A percentile compares a stretch with the other conserved stretches of the same genome.
These are phyloP conservation scores for Tolypocladium ophioglossoides DNA, from an alignment of 2,329 filamentous ascomycete genomes.

Conservation along the genomic window DNA sequence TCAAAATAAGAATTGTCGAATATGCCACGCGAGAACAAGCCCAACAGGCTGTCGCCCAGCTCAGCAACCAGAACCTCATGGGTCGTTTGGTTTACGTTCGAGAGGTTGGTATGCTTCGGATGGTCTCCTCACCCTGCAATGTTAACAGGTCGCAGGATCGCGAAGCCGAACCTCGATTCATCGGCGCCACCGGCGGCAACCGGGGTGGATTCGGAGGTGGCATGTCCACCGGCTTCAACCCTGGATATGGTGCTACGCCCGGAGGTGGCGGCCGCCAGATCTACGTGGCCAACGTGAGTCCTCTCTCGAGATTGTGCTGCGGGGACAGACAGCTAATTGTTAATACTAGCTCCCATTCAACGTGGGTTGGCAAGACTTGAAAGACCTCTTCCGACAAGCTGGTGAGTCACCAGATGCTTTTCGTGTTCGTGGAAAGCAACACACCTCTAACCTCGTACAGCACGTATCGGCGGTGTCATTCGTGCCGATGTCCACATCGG, in stretches of 20 bases:
- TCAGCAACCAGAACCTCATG: slow-evolving; percentile 99
- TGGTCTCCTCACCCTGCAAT: neutral
- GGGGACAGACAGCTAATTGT: slow-evolving; percentile 5
- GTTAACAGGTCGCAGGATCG: slow-evolving; percentile 56
- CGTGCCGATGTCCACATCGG: slow-evolving; percentile 92
- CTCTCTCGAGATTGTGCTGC: neutral
- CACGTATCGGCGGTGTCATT: slow-evolving; percentile 66
- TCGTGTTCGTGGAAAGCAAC: slow-evolving; percentile 4
- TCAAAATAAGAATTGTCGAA: slow-evolving; percentile 80
- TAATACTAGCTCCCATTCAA: slow-evolving; percentile 77
- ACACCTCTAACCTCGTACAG: slow-evolving; percentile 12
- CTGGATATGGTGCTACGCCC: slow-evolving; percentile 38
- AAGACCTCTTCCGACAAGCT: slow-evolving; percentile 96
- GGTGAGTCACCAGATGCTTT: slow-evolving; percentile 49
- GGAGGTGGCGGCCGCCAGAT: slow-evolving; percentile 68
- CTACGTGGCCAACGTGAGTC: slow-evolving; percentile 95
- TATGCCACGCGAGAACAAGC: slow-evolving; percentile 99
- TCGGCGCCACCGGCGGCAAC: slow-evolving; percentile 54
- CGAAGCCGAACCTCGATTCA: slow-evolving; percentile 95
- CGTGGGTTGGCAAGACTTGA: slow-evolving; percentile 97
- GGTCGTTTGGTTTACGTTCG: slow-evolving; percentile 96
- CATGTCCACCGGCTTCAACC: slow-evolving; percentile 43
- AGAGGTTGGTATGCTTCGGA: slow-evolving; percentile 53
- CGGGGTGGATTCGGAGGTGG: slow-evolving; percentile 53
- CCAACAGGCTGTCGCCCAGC: slow-evolving; percentile 89